Evolutionary conservation across 129 eudicot genomes (phyloP), one percentile per base, ranked within the genome.

Genomic region (Artemisia argyi): DNA sequence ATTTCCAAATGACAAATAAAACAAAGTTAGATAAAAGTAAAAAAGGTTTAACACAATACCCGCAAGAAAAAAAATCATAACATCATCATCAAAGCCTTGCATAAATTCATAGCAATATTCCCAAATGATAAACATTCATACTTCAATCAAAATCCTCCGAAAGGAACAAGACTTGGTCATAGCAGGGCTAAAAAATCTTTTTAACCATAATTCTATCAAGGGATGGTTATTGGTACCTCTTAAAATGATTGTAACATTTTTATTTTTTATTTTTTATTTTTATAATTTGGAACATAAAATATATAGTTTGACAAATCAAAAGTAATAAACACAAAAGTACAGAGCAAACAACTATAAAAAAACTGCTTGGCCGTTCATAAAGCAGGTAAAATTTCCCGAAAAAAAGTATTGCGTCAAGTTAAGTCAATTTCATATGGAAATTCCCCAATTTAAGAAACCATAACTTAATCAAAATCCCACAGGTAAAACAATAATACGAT

Each of bases 1-100:
- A 22, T 46, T 60, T 47, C 13, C 51, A 73, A 4, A 53, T 55
- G 56, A 35, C 42, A 74, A 30, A 49, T 9, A 68, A 68, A 24
- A 19, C 73, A 13, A 2, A 11, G 26, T 35, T 63, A 6, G 19
- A 35, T 63, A 32, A 68, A 49, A 66, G 42, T 20, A 59, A 7
- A 59, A 26, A 59, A 13, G 22, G 15, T 59, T 11, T 8, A 20
- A 20, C 22, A 20, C 22, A 20, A 20, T 20, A 20, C 26, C 19
- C 4, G 28, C 46, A 61, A 15, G 19, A 54, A n/a, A 54, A 54
- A 54, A 54, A 5, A 55, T 0, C 60, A 55, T n/a, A 55, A n/a
- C 17, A 49, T 15, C 19, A 55, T 14, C 4, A 14, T 28, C 30
- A 16, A 55, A 14, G 60, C 16, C 63, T 17, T 58, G 16, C 30